A percentile compares a stretch with the other conserved stretches of the same genome.
Evolutionary conservation across 352 stramenopile genomes (phyloP).

Genomic region (Phytopythium kandeliae): DNA sequence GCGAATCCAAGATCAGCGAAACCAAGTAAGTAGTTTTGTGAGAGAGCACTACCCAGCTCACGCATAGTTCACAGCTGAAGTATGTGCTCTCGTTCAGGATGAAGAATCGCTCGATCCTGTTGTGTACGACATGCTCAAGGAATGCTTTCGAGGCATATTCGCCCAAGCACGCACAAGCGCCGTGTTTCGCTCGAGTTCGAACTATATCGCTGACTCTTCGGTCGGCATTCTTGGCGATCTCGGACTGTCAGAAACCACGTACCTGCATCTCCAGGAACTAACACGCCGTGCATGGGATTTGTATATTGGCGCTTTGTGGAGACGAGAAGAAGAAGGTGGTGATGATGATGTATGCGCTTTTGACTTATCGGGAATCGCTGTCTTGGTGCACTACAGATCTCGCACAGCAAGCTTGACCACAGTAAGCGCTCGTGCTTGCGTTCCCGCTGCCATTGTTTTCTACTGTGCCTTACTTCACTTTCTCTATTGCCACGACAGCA

Average conservation of each 20-base stretch:
- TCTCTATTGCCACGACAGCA: neutral
- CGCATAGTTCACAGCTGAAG: neutral
- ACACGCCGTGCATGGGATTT: neutral
- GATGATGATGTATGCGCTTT: neutral
- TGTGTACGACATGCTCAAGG: neutral
- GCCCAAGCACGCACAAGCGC: neutral
- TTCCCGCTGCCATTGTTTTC: neutral
- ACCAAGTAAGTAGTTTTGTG: neutral
- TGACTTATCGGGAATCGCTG: slow-evolving; percentile 1
- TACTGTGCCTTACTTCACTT: neutral
- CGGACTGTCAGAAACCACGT: no score
- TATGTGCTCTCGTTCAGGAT: neutral
- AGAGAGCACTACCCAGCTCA: neutral
- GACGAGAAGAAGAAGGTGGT: no score
- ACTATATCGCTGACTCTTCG: neutral
- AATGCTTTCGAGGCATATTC: neutral
- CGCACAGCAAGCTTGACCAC: neutral
- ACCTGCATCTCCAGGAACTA: neutral
- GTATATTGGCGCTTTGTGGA: neutral
- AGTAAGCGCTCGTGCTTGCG: neutral
- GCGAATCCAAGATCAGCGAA: neutral
- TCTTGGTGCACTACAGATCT: neutral
- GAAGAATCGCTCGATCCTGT: neutral
- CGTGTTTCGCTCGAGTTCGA: neutral
- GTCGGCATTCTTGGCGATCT: neutral